These are phyloP conservation scores for Dryas drummondii DNA, from an alignment of 306 rosid genomes.

Conservation along the genomic window DNA sequence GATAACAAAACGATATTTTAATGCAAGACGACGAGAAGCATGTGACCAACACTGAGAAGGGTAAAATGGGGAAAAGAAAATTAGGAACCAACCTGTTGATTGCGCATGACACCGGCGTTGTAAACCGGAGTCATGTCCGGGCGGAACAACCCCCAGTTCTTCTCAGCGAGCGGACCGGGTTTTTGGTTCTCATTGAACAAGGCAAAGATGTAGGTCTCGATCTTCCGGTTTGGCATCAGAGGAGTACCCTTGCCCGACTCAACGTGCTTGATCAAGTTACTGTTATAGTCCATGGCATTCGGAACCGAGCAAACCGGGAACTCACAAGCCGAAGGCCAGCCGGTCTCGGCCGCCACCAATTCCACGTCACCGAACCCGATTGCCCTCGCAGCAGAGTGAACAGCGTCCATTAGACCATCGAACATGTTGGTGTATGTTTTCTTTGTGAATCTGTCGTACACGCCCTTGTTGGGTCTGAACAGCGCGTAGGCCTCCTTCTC, in stretches of 20 bases:
- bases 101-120: slow-evolving; percentile 51
- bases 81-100: slow-evolving; percentile 35
- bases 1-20: neutral
- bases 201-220: slow-evolving; percentile 66
- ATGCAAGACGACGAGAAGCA: neutral
- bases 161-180: slow-evolving; percentile 84
- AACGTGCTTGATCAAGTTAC: slow-evolving; percentile 52
- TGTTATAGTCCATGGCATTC: slow-evolving; percentile 54
- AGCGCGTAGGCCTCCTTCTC: slow-evolving; percentile 48
- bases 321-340: slow-evolving; percentile 89
- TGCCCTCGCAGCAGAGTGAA: slow-evolving; percentile 62
- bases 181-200: slow-evolving; percentile 82
- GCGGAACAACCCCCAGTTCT: slow-evolving; percentile 76
- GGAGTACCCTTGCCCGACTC: slow-evolving; percentile 68
- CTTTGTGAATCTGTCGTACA: slow-evolving; percentile 49
- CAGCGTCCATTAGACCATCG: slow-evolving; percentile 68
- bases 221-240: slow-evolving; percentile 75
- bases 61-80: too few relatives aligned
- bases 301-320: slow-evolving; percentile 57
- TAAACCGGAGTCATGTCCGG: slow-evolving; percentile 83
- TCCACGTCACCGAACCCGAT: slow-evolving; percentile 57
- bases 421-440: slow-evolving; percentile 69
- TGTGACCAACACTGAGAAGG: neutral
- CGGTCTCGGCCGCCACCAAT: slow-evolving; percentile 70
- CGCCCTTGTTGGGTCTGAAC: slow-evolving; percentile 59